phyloP scores from a whole-genome alignment of 2,329 filamentous ascomycete species.

The Neofusicoccum parvum region DNA sequence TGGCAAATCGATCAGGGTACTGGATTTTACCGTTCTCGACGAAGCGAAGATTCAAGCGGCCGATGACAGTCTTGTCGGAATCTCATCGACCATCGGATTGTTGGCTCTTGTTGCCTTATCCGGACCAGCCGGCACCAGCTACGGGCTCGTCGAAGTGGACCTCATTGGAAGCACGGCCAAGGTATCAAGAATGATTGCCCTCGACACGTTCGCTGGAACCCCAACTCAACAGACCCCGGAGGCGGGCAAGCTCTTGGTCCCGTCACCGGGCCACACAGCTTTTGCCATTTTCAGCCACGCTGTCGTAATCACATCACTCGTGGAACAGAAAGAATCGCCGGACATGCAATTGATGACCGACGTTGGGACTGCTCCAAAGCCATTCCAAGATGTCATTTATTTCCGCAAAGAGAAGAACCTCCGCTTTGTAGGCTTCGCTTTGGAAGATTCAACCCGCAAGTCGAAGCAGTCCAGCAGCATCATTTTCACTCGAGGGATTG shows the following conservation, averaged over 20 bases:
- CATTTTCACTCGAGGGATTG: constrained; percentile 60
- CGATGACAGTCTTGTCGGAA: constrained; percentile 34
- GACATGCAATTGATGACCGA: constrained; percentile 69
- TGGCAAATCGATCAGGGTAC: constrained; percentile 65
- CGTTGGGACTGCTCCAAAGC: constrained; percentile 41
- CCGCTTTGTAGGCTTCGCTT: constrained; percentile 52
- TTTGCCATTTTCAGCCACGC: constrained; percentile 80
- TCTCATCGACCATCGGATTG: constrained; percentile 27
- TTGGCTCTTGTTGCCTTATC: constrained; percentile 37
- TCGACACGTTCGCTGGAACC: constrained; percentile 52
- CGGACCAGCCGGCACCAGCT: constrained; percentile 51
- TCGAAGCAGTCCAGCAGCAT: constrained; percentile 46
- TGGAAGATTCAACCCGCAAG: constrained; percentile 48
- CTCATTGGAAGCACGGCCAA: constrained; percentile 57
- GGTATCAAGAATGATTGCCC: constrained; percentile 67
- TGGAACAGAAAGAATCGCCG: constrained; percentile 67
- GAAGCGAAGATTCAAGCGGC: constrained; percentile 49
- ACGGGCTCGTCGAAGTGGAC: constrained; percentile 73
- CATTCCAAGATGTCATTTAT: constrained; percentile 85
- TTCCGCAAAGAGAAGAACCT: constrained; percentile 61
- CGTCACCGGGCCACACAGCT: constrained; percentile 75
- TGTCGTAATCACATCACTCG: constrained; percentile 75
- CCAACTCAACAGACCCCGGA: constrained; percentile 37
- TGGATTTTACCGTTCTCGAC: constrained; percentile 75
- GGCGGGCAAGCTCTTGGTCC: constrained; percentile 63